These are phyloP conservation scores for Xylaria grammica DNA, from an alignment of 495 filamentous ascomycete genomes.

Conservation along the genomic window DNA sequence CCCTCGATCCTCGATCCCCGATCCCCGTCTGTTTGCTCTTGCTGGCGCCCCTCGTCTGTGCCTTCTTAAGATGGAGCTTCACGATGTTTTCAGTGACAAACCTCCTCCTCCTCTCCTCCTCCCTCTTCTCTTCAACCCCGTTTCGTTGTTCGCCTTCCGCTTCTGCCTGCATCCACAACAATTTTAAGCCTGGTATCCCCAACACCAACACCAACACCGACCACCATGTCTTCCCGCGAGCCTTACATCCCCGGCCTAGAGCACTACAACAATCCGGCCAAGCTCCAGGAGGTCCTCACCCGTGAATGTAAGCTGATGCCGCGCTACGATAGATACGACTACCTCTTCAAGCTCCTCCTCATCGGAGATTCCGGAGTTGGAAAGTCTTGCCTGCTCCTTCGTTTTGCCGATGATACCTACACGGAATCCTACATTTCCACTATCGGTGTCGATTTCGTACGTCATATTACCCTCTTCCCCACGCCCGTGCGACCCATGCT, in stretches of 20 bases:
- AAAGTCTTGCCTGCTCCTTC: slow-evolving; percentile 97
- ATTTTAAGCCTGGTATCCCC: slow-evolving; percentile 7
- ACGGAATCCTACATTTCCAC: slow-evolving; percentile 99
- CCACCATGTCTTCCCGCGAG: slow-evolving; percentile 28
- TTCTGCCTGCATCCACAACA: slow-evolving; percentile 5
- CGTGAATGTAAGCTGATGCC: slow-evolving; percentile 20
- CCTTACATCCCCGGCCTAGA: slow-evolving; percentile 22
- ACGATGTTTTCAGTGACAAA: slow-evolving; percentile 1
- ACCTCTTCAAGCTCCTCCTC: slow-evolving; percentile 99
- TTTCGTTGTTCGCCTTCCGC: slow-evolving; percentile 3
- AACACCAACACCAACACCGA: slow-evolving; percentile 11
- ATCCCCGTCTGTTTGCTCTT: slow-evolving; percentile 17
- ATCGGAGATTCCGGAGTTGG: slow-evolving; percentile 99
- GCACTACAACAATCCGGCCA: slow-evolving; percentile 26
- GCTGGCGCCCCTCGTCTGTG: slow-evolving; percentile 16
- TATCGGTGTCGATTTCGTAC: slow-evolving; percentile 98
- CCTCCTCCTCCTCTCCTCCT: neutral
- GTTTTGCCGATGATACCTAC: slow-evolving; percentile 99
- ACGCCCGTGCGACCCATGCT: slow-evolving; percentile 23
- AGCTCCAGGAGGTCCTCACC: slow-evolving; percentile 28
- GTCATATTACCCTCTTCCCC: slow-evolving; percentile 35
- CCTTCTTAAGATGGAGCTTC: slow-evolving; percentile 2
- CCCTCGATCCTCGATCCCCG: slow-evolving; percentile 10
- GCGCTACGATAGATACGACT: slow-evolving; percentile 85
- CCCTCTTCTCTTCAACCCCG: slow-evolving; percentile 1